These are phyloP conservation scores for Skeletonema costatum DNA, from an alignment of 108 stramenopile species.

Conservation along the genomic window DNA sequence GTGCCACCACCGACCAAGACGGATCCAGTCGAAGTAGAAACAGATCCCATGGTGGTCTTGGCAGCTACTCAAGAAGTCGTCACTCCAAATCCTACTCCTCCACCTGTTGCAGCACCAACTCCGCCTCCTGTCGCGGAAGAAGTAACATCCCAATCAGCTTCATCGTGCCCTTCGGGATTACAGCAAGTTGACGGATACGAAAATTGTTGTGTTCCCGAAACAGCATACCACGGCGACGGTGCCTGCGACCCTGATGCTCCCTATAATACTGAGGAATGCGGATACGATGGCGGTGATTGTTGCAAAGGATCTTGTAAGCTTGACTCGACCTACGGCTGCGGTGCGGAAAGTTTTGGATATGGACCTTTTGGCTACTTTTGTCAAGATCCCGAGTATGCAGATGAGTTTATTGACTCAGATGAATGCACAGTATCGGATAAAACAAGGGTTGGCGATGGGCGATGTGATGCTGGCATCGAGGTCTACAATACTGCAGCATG, in stretches of 20 bases:
- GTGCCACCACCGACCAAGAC: neutral
- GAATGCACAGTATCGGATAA: conserved; percentile 43
- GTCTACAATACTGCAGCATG: conserved; percentile 52
- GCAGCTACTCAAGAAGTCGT: neutral
- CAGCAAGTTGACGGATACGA: conserved; percentile 20
- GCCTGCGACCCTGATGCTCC: conserved; percentile 68
- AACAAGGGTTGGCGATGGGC: conserved; percentile 45
- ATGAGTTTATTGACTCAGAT: conserved; percentile 34
- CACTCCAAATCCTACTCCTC: conserved; percentile 2
- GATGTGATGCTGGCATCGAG: conserved; percentile 39
- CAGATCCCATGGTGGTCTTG: neutral
- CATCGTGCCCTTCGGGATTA: conserved; percentile 28
- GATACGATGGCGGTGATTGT: conserved; percentile 90
- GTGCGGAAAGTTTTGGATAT: conserved; percentile 31
- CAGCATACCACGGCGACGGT: conserved; percentile 46
- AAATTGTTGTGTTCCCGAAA: conserved; percentile 45
- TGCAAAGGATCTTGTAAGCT: conserved; percentile 76
- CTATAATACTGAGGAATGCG: conserved; percentile 86
- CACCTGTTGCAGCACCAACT: neutral
- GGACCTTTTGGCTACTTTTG: conserved; percentile 54
- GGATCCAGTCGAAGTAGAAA: neutral
- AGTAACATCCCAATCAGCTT: neutral
- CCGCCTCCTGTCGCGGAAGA: neutral
- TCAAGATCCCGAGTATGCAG: conserved; percentile 21
- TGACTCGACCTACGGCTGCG: conserved; percentile 32